phyloP scores from a whole-genome alignment of 1,139 yeast species.

The Kurtzmaniella quercitrusa region DNA sequence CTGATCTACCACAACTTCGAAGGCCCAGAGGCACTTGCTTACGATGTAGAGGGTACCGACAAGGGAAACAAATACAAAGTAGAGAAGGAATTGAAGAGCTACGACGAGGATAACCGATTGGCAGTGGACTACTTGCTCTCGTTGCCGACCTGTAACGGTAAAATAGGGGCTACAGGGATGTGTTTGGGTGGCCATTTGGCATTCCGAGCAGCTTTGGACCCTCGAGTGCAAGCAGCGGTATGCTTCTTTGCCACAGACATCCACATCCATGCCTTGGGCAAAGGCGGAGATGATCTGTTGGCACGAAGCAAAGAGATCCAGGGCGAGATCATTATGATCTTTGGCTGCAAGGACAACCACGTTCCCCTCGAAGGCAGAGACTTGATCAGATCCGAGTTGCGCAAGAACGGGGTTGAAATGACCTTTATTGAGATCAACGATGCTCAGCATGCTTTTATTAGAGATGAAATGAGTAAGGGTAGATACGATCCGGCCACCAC shows the following conservation, averaged over 20 bases:
- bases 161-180: slow-evolving; percentile 82
- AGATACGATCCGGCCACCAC: slow-evolving; percentile 77
- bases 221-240: slow-evolving; percentile 61
- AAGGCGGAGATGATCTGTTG: slow-evolving; percentile 65
- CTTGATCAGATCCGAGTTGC: slow-evolving; percentile 57
- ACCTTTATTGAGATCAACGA: slow-evolving; percentile 73
- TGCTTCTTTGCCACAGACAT: slow-evolving; percentile 83
- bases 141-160: slow-evolving; percentile 65
- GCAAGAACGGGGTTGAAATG: slow-evolving; percentile 57
- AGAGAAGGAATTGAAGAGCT: slow-evolving; percentile 63
- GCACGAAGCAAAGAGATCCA: slow-evolving; percentile 49
- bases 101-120: slow-evolving; percentile 69
- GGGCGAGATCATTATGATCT: slow-evolving; percentile 62
- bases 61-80: slow-evolving; percentile 66
- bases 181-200: slow-evolving; percentile 86
- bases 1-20: slow-evolving; percentile 75
- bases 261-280: slow-evolving; percentile 62
- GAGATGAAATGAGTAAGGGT: slow-evolving; percentile 77
- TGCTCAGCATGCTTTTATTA: slow-evolving; percentile 75
- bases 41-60: slow-evolving; percentile 74
- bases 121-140: slow-evolving; percentile 58
- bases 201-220: slow-evolving; percentile 65
- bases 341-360: slow-evolving; percentile 77
- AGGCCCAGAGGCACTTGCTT: slow-evolving; percentile 59
- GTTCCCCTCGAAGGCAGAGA: slow-evolving; percentile 79